phyloP scores from a whole-genome alignment of 257 asterid genomes.

The Osmanthus fragrans region DNA sequence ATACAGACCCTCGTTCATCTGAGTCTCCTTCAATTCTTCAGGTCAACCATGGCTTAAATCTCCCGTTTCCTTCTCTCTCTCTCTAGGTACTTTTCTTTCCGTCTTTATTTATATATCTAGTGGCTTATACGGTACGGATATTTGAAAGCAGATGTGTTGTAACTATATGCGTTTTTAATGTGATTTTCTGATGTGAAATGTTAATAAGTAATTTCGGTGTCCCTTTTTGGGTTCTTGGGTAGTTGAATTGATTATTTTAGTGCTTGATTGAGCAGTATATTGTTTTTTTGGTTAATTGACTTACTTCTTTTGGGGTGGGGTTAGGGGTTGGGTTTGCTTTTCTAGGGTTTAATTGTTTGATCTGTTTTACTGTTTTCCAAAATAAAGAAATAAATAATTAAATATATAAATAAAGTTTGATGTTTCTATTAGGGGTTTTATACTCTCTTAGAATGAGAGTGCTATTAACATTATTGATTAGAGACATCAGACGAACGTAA shows the following conservation, averaged over 20 bases:
- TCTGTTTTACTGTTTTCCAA: background rate
- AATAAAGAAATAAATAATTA: background rate
- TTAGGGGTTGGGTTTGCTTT: background rate
- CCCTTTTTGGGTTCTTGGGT: background rate
- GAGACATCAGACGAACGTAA: background rate
- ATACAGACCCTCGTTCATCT: slow-evolving; percentile 20
- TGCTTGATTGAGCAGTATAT: slow-evolving; percentile 11
- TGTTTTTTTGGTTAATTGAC: background rate
- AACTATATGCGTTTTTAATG: background rate
- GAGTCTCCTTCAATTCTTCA: slow-evolving; percentile 30
- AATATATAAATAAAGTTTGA: background rate
- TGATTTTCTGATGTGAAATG: background rate
- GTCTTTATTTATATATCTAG: background rate
- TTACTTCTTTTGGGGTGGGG: background rate
- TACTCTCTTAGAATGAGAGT: background rate
- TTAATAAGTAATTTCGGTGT: background rate
- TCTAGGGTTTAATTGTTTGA: background rate
- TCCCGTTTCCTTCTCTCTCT: slow-evolving; percentile 6
- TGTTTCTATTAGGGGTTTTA: background rate
- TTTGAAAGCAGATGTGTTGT: background rate
- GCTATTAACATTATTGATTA: background rate
- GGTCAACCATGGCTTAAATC: slow-evolving; percentile 46
- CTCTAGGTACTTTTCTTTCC: background rate
- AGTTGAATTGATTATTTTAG: slow-evolving; percentile 18
- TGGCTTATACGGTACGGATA: background rate